These are phyloP conservation scores for Lasiodiplodia citricola DNA, from an alignment of 2,329 filamentous ascomycete genomes.

Conservation along the genomic window DNA sequence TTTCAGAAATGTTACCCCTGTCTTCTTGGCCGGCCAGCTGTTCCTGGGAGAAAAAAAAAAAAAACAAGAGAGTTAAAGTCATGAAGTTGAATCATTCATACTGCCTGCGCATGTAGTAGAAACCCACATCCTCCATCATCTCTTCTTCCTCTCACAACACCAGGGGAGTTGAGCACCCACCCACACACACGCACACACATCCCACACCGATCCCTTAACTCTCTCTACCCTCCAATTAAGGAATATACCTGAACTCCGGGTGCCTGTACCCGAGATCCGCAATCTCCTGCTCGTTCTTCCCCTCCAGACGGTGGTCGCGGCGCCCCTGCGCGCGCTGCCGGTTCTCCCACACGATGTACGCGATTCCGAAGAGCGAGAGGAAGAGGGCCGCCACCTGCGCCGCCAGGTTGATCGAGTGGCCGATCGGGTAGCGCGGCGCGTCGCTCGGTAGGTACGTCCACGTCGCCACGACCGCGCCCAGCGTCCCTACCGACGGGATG, in stretches of 20 bases:
- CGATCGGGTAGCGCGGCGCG: slow-evolving; percentile 48
- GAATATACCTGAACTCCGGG: slow-evolving; percentile 63
- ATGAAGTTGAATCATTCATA: neutral
- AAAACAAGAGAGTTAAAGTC: neutral
- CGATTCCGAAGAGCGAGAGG: slow-evolving; percentile 56
- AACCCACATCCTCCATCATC: too few relatives aligned
- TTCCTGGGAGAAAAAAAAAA: too few relatives aligned
- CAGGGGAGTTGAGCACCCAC: neutral
- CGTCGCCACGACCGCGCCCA: slow-evolving; percentile 63
- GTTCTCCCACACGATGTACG: slow-evolving; percentile 62
- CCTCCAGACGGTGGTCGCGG: slow-evolving; percentile 56
- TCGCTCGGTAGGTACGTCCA: slow-evolving; percentile 49
- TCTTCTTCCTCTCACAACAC: too few relatives aligned
- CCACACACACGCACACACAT: neutral
- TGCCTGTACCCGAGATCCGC: slow-evolving; percentile 59
- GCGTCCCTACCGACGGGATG: slow-evolving; percentile 56
- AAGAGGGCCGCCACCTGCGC: slow-evolving; percentile 55
- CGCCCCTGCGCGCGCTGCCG: slow-evolving; percentile 54
- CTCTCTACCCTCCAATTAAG: slow-evolving; percentile 28
- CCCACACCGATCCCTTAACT: neutral
- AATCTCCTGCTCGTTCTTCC: slow-evolving; percentile 54
- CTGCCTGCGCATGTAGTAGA: neutral
- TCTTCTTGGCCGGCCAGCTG: too few relatives aligned
- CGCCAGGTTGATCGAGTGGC: slow-evolving; percentile 60
- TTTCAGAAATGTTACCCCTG: too few relatives aligned